Base-by-base conservation (phyloP, 2,329 filamentous ascomycete genomes). In the Sordariomycetes sp. region DNA sequence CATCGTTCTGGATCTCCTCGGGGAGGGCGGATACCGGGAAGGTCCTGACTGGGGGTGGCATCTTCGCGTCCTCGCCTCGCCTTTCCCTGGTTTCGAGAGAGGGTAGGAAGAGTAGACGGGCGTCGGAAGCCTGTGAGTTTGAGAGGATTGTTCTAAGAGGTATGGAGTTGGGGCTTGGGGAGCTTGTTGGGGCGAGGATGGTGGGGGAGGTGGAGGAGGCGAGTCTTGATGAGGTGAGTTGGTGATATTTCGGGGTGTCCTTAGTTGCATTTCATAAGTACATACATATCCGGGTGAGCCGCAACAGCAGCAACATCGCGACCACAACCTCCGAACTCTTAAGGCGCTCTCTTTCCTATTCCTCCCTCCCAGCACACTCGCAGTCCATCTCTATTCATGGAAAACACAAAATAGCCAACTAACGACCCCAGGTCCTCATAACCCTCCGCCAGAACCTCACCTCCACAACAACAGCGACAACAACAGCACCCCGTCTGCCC, bases 171-270 rank as follows among this genome's bases (percentile, higher is more conserved):
- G 58, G 63, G 61, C 70, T 72, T 63, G 73, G 75, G 57, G 70
- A 69, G 53, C 67, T 67, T 28, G 69, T 73, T 7, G 81, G 82
- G 22, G 70, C 70, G 50, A 66, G 75, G 59, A 57, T 84, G 57
- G 66, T 86, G 53, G 71, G 68, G 3, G 80, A 84, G 64, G 69
- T 84, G 55, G 78, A 81, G 62, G 77, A 80, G 66, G 71, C 69
- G 59, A 82, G 71, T 65, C 69, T 85, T 48, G 80, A 85, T 64
- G 77, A 84, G 74, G 82, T 85, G 65, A 70, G 72, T 56, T 28
- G 10, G 50, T 56, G 52, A 59, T 35, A 50, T 56, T 52, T 24
- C 13, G n/a, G 24, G 2, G 28, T n/a, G n/a, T 32, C 28, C 28
- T 32, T 32, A 32, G 28, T 32, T 20, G 42, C 45, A 24, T 12